Percentiles rank a stretch among this genome's conserved stretches.
Evolutionary conservation across 108 stramenopile genomes (phyloP).

Genomic region (Pseudonitzschia delicatissima): DNA sequence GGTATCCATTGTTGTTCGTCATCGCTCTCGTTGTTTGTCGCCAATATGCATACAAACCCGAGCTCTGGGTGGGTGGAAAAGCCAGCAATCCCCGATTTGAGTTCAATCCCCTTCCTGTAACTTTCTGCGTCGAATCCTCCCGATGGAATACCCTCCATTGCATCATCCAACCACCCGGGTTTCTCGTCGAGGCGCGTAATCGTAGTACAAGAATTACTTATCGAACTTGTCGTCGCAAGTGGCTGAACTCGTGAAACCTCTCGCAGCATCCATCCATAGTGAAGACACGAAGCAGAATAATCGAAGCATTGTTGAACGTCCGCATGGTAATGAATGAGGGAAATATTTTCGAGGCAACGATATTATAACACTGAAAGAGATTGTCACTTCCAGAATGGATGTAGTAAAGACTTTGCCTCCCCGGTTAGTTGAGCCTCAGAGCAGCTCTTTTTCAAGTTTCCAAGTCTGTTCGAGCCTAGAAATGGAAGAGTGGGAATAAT

Average conservation of each 20-base stretch:
- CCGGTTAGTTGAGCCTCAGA: too few relatives aligned
- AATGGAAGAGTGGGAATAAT: too few relatives aligned
- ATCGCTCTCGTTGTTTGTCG: background rate
- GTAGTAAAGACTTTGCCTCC: too few relatives aligned
- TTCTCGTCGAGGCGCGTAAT: background rate
- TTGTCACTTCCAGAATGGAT: too few relatives aligned
- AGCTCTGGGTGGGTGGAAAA: slow-evolving; percentile 24
- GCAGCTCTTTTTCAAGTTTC: too few relatives aligned
- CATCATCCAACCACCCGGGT: slow-evolving; percentile 23
- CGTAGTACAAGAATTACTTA: background rate
- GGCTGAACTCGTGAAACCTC: background rate
- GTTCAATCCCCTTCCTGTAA: background rate
- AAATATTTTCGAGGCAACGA: too few relatives aligned
- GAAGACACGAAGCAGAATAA: background rate
- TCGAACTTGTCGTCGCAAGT: background rate
- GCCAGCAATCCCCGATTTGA: slow-evolving; percentile 21
- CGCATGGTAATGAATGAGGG: too few relatives aligned
- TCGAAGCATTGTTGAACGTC: too few relatives aligned
- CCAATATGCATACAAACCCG: slow-evolving; percentile 29
- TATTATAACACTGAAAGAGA: too few relatives aligned
- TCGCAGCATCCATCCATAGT: background rate
- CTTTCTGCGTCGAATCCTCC: background rate
- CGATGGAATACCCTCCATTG: slow-evolving; percentile 14
- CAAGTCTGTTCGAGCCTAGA: too few relatives aligned
- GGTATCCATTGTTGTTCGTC: background rate